phyloP scores from a whole-genome alignment of 768 basidiomycete genomes.

The Clathrus columnatus region DNA sequence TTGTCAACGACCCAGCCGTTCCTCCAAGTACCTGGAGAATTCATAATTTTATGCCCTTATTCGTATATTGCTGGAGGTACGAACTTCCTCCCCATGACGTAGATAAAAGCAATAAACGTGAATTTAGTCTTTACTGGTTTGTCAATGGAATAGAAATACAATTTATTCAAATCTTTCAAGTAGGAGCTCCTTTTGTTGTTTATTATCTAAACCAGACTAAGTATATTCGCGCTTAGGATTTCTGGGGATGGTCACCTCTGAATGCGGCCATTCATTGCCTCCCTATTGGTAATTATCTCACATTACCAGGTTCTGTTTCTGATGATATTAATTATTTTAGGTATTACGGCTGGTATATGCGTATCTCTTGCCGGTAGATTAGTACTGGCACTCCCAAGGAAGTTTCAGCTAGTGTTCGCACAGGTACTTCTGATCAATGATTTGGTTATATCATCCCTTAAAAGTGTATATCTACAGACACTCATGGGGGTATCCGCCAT shows the following conservation, averaged over 20 bases:
- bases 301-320: background rate
- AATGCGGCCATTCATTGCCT: constrained; percentile 4
- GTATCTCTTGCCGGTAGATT: background rate
- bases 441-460: background rate
- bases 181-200: background rate
- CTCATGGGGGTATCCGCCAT: constrained; percentile 30
- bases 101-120: background rate
- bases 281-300: background rate
- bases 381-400: background rate
- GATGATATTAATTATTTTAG: background rate
- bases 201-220: background rate
- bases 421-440: background rate
- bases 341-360: background rate
- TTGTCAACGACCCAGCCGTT: background rate
- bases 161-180: constrained; percentile 9
- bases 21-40: background rate
- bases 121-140: constrained; percentile 7
- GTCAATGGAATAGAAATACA: constrained; percentile 3
- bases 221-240: too few species aligned
- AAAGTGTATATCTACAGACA: constrained; percentile 31
- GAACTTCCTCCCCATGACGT: background rate
- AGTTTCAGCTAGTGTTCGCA: background rate
- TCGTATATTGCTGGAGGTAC: background rate
- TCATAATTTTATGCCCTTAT: background rate
- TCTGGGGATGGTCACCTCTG: constrained; percentile 4